Base-by-base conservation (phyloP, 176 grass and related monocot species). In the Cenchrus fungigraminus region DNA sequence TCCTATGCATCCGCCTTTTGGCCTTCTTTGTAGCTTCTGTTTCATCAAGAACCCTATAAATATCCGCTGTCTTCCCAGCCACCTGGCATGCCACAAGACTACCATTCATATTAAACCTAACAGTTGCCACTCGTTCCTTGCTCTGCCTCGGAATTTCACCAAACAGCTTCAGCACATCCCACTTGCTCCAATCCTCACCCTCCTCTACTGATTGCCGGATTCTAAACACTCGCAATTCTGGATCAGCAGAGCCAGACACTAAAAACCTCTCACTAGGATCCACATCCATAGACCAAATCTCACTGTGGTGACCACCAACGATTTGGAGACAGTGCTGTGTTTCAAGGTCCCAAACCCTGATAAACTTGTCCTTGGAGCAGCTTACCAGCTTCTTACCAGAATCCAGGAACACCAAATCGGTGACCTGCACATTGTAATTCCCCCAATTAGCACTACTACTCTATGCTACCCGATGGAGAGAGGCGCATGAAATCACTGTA, bases 301-400 rank as follows among this genome's bases (percentile, higher is more conserved):
- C 93, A 8, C 83, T 95, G 71, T 71, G 89, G 70, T 95, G 95
- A 31, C 91, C 93, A n/a, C 93, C 80, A 34, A 95, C 85, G 20
- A 98, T 98, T 81, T 98, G 95, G 28, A 98, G 86, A 65, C 95
- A 98, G 29, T 95, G 95, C 79, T 98, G 93, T 2, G 91, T 90
- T 9, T 98, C 95, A 25, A 98, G 93, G 82, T 98, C 95, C 95
- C 95, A 98, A 20, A 98, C 95, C 65, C 93, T 89, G 76, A 98
- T 93, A 28, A 98, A 95, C 66, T 93, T 98, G 73, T 98, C 95
- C 88, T 98, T 98, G 51, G 95, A 98, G 77, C 93, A 92, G 84
- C 87, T 98, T 84, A 95, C 87, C 42, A 98, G 87, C 76, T 98
- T 98, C 89, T 95, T 98, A n/a, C 93, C 95, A 37, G 91, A 90